phyloP scores from a whole-genome alignment of 768 basidiomycete genomes.

The Mycena polygramma region DNA sequence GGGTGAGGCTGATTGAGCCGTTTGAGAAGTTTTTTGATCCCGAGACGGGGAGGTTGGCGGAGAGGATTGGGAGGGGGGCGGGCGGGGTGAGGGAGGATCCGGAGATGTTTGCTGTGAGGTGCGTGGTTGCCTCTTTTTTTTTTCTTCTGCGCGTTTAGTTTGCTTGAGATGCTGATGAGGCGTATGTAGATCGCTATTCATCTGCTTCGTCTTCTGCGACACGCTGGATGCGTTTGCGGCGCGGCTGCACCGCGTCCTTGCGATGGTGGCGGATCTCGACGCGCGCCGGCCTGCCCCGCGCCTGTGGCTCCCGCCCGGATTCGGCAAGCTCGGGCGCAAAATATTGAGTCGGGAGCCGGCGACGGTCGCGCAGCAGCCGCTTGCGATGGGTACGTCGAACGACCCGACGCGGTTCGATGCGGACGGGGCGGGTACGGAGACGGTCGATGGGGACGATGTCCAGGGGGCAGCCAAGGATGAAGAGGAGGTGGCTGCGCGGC shows the following conservation, averaged over 20 bases:
- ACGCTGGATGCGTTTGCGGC: slow-evolving; percentile 57
- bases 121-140: slow-evolving; percentile 4
- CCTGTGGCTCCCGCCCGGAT: slow-evolving; percentile 59
- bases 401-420: slow-evolving; percentile 51
- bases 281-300: slow-evolving; percentile 49
- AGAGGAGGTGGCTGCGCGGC: slow-evolving; percentile 21
- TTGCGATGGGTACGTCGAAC: slow-evolving; percentile 52
- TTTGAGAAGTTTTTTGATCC: slow-evolving; percentile 58
- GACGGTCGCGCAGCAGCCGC: slow-evolving; percentile 46
- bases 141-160: not conserved
- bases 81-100: slow-evolving; percentile 32
- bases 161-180: not conserved
- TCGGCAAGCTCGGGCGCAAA: slow-evolving; percentile 54
- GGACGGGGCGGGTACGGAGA: slow-evolving; percentile 20
- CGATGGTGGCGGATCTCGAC: slow-evolving; percentile 51
- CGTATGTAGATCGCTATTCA: slow-evolving; percentile 54
- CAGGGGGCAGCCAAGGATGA: slow-evolving; percentile 37
- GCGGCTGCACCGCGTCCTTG: slow-evolving; percentile 48
- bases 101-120: slow-evolving; percentile 58
- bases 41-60: slow-evolving; percentile 48
- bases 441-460: slow-evolving; percentile 40
- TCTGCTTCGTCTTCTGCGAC: slow-evolving; percentile 61
- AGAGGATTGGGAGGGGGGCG: slow-evolving; percentile 23
- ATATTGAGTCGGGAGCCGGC: slow-evolving; percentile 47
- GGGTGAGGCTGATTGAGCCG: slow-evolving; percentile 54